A percentile compares a stretch with the other conserved stretches of the same genome.
Evolutionary conservation across 345 rosid species (phyloP).

Genomic region (Eucalyptus cladocalyx): DNA sequence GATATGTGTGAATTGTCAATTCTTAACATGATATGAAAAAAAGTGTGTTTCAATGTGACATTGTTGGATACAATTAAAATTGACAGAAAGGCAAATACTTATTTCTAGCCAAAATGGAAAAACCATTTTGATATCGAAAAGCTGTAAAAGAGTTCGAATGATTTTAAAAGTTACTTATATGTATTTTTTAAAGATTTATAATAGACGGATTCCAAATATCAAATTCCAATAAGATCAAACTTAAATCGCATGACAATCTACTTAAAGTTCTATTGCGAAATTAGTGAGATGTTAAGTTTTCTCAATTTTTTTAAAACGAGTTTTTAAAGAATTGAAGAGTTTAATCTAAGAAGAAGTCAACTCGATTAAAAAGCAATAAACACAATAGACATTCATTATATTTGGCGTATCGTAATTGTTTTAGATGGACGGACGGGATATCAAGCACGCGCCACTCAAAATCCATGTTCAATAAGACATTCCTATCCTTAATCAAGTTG

Average conservation of each 20-base stretch:
- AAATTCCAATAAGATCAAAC: neutral
- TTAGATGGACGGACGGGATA: rapidly evolving
- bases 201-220: neutral
- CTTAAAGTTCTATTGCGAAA: neutral
- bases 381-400: neutral
- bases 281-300: neutral
- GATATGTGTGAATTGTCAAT: neutral
- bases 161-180: neutral
- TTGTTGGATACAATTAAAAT: neutral
- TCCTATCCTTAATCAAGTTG: neutral
- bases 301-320: too few relatives aligned
- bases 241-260: rapidly evolving
- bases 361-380: rapidly evolving
- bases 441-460: rapidly evolving
- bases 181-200: neutral
- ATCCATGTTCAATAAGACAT: too few relatives aligned
- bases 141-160: neutral
- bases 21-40: neutral
- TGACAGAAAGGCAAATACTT: neutral
- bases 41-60: neutral
- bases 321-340: rapidly evolving
- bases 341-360: neutral
- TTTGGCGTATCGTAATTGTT: rapidly evolving
- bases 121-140: rapidly evolving
- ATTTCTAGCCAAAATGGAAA: neutral